These are phyloP conservation scores for Zygotorulaspora sp. DNA, from an alignment of 805 yeast genomes.

Conservation along the genomic window DNA sequence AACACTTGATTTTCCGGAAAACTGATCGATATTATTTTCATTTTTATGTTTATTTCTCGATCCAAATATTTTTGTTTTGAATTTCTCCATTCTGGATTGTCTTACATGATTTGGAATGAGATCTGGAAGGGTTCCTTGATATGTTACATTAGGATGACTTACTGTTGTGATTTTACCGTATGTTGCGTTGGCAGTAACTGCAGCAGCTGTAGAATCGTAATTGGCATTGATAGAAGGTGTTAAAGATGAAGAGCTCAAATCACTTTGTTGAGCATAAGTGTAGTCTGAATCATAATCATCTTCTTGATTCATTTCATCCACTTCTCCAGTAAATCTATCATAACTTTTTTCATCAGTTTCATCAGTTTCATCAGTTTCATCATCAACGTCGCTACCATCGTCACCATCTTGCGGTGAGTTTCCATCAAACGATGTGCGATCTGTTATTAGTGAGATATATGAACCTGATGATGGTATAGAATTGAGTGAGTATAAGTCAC, in stretches of 20 bases:
- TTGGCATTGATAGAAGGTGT: slow-evolving; percentile 1
- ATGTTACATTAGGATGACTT: slow-evolving; percentile 16
- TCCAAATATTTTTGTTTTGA: slow-evolving; percentile 15
- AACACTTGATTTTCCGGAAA: slow-evolving; percentile 5
- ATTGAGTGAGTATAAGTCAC: slow-evolving; percentile 3
- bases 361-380: slow-evolving; percentile 7
- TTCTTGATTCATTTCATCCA: not conserved
- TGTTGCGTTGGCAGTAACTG: slow-evolving; percentile 4
- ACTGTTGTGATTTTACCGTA: slow-evolving; percentile 7
- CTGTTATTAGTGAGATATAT: slow-evolving; percentile 6
- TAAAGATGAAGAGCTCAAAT: slow-evolving; percentile 4
- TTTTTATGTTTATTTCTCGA: slow-evolving; percentile 4
- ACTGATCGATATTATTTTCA: slow-evolving; percentile 4
- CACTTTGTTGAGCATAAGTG: slow-evolving; percentile 1
- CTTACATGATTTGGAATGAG: slow-evolving; percentile 26
- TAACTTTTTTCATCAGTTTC: slow-evolving; percentile 6
- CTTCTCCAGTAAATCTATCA: slow-evolving; percentile 5
- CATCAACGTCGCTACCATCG: slow-evolving; percentile 8
- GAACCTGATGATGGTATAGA: slow-evolving; percentile 6
- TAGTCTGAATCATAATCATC: slow-evolving; percentile 3
- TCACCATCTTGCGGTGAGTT: slow-evolving; percentile 3
- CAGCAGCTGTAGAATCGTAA: not conserved
- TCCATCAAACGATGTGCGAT: slow-evolving; percentile 6
- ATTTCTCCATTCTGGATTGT: slow-evolving; percentile 17
- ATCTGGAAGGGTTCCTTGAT: slow-evolving; percentile 28